These are phyloP conservation scores for Clitopilus passeckerianus DNA, from an alignment of 768 basidiomycete species.

Conservation along the genomic window DNA sequence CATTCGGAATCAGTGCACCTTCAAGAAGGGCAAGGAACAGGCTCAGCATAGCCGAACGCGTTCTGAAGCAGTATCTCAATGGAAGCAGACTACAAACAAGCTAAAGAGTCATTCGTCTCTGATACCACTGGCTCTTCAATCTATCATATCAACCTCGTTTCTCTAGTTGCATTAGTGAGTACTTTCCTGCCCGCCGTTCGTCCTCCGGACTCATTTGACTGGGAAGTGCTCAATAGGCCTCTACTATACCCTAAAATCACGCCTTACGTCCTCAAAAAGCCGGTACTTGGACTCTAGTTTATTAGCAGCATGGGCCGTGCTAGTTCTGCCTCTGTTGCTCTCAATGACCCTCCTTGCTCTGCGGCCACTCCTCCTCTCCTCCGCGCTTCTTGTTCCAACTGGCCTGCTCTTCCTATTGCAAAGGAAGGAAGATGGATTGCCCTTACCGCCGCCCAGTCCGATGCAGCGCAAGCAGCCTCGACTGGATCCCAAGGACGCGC, in stretches of 20 bases:
- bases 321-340: constrained; percentile 75
- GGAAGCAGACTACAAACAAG: constrained; percentile 54
- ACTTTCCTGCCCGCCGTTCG: background rate
- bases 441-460: constrained; percentile 42
- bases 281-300: constrained; percentile 23
- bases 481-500: background rate
- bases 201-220: background rate
- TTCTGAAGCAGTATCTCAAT: background rate
- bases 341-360: constrained; percentile 75
- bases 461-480: constrained; percentile 1
- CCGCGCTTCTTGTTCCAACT: constrained; percentile 42
- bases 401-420: constrained; percentile 39
- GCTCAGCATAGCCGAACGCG: too few species aligned
- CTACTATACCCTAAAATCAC: constrained; percentile 55
- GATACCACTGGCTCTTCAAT: constrained; percentile 69
- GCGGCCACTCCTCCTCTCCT: constrained; percentile 45
- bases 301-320: constrained; percentile 52
- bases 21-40: too few species aligned
- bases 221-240: constrained; percentile 66
- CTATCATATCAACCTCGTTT: constrained; percentile 62
- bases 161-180: constrained; percentile 31
- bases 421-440: constrained; percentile 35
- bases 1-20: too few species aligned
- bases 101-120: constrained; percentile 82
- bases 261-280: constrained; percentile 29